Conservation (phyloP, 2,329 filamentous ascomycete genomes). For the Pseudopyricularia javanii region DNA sequence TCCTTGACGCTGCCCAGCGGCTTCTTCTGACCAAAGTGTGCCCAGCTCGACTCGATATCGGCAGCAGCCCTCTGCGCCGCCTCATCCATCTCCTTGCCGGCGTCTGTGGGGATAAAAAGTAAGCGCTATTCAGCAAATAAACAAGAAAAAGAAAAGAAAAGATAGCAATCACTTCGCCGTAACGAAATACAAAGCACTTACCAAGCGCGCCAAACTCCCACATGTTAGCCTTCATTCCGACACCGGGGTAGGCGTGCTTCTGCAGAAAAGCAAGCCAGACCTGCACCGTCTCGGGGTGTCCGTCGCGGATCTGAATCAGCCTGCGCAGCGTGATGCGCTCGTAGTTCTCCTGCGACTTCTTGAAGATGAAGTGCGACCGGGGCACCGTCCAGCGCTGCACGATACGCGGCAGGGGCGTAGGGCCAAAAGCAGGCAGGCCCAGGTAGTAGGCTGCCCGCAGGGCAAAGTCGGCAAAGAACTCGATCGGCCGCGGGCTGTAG, state of each 20-base stretch:
- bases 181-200: constrained; percentile 21
- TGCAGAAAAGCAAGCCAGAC: constrained; percentile 85
- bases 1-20: constrained; percentile 37
- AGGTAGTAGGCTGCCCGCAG: constrained; percentile 91
- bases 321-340: constrained; percentile 79
- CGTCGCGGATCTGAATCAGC: constrained; percentile 86
- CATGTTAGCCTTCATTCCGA: constrained; percentile 97
- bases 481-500: constrained; percentile 78
- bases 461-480: constrained; percentile 92
- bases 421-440: constrained; percentile 72
- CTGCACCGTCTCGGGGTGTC: constrained; percentile 77
- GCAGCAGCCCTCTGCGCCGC: constrained; percentile 27
- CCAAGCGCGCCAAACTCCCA: constrained; percentile 74
- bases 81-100: constrained; percentile 38
- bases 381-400: constrained; percentile 93
- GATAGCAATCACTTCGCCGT: constrained; percentile 3
- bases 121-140: constrained; percentile 6
- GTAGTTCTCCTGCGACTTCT: constrained; percentile 97
- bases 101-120: constrained; percentile 22
- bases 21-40: constrained; percentile 40
- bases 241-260: constrained; percentile 88
- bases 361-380: constrained; percentile 80
- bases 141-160: not conserved
- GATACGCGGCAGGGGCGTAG: constrained; percentile 74
- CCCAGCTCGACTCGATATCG: constrained; percentile 38